These are phyloP conservation scores for Zizania palustris DNA, from an alignment of 202 grass and related monocot species.

Conservation along the genomic window DNA sequence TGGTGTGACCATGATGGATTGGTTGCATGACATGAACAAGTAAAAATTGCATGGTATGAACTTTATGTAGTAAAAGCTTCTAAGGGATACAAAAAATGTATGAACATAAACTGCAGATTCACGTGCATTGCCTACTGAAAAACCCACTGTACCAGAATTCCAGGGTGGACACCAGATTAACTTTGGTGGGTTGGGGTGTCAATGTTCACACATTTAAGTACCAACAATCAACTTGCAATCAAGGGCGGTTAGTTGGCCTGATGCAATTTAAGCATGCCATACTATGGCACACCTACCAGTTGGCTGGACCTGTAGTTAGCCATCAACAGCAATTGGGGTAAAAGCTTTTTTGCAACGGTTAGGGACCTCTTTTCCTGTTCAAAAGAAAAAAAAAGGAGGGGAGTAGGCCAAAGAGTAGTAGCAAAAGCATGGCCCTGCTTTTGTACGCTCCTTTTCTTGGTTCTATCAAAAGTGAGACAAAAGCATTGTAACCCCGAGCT, in stretches of 20 bases:
- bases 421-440: slow-evolving; percentile 56
- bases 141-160: not conserved
- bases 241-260: slow-evolving; percentile 48
- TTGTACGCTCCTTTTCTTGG: slow-evolving; percentile 47
- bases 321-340: slow-evolving; percentile 34
- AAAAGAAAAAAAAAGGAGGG: slow-evolving; percentile 23
- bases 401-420: slow-evolving; percentile 33
- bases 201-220: slow-evolving; percentile 43
- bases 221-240: slow-evolving; percentile 46
- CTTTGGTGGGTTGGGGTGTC: slow-evolving; percentile 41
- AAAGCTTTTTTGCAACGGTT: slow-evolving; percentile 47
- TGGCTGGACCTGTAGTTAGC: slow-evolving; percentile 44
- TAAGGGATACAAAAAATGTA: not conserved
- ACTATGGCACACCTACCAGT: slow-evolving; percentile 45
- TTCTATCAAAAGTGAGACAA: slow-evolving; percentile 61
- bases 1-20: slow-evolving; percentile 33
- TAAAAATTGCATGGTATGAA: slow-evolving; percentile 10
- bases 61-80: not conserved
- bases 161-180: slow-evolving; percentile 11
- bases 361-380: slow-evolving; percentile 52
- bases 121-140: not conserved
- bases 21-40: slow-evolving; percentile 19
- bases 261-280: slow-evolving; percentile 47
- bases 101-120: not conserved
- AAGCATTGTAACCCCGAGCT: slow-evolving; percentile 35